phyloP scores from a whole-genome alignment of 352 stramenopile genomes.

The Phytophthora ramorum region DNA sequence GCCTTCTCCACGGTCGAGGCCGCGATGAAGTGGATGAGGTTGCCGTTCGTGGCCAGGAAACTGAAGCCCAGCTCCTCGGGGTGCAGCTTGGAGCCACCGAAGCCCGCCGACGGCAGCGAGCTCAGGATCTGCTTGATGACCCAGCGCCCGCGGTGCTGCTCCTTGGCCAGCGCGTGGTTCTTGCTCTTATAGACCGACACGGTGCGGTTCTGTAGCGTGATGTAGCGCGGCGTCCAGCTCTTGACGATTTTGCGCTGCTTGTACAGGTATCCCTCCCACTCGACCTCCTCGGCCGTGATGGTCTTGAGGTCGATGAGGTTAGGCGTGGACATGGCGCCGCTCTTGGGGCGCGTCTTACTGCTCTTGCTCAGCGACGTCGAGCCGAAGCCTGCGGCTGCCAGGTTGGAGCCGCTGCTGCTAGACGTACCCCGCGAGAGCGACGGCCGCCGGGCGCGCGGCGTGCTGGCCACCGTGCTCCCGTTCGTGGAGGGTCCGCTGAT shows the following conservation, averaged over 20 bases:
- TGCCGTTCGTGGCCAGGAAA: conserved; percentile 84
- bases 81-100: conserved; percentile 82
- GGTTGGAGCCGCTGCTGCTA: conserved; percentile 36
- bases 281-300: conserved; percentile 84
- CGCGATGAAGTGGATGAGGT: conserved; percentile 87
- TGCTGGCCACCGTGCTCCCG: conserved; percentile 28
- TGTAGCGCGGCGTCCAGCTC: conserved; percentile 89
- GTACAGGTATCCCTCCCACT: conserved; percentile 91
- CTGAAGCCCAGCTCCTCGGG: conserved; percentile 83
- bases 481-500: conserved; percentile 38
- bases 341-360: conserved; percentile 15
- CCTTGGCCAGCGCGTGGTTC: conserved; percentile 83
- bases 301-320: conserved; percentile 91
- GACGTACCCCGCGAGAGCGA: conserved; percentile 42
- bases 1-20: conserved; percentile 77
- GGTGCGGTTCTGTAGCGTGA: conserved; percentile 84
- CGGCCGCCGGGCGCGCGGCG: conserved; percentile 38
- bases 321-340: conserved; percentile 51
- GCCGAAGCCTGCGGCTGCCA: conserved; percentile 20
- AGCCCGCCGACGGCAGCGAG: conserved; percentile 79
- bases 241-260: conserved; percentile 92
- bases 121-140: conserved; percentile 83
- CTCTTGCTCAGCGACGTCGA: conserved; percentile 10
- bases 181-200: conserved; percentile 90
- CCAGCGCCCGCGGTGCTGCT: conserved; percentile 81